These are phyloP conservation scores for Dryas octopetala DNA, from an alignment of 306 rosid species.

Conservation along the genomic window DNA sequence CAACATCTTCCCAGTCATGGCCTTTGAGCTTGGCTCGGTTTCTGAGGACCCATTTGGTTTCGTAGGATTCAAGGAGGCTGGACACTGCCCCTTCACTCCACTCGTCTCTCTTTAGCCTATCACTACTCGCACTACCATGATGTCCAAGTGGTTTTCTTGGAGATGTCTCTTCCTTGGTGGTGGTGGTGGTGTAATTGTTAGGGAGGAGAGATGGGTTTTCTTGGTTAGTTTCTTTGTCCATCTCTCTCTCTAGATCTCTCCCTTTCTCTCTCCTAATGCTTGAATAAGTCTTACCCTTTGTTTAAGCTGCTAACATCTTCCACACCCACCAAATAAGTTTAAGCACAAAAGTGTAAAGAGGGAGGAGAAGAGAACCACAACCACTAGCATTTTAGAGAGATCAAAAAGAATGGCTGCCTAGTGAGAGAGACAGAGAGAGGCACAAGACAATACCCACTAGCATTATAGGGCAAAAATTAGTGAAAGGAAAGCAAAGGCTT, in stretches of 20 bases:
- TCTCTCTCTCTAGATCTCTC: constrained; percentile 12
- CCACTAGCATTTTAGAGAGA: constrained; percentile 68
- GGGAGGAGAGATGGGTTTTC: constrained; percentile 52
- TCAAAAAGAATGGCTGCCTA: constrained; percentile 23
- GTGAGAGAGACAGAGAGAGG: constrained; percentile 15
- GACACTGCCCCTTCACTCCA: constrained; percentile 99
- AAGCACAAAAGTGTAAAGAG: constrained; percentile 33
- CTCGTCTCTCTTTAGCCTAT: constrained; percentile 84
- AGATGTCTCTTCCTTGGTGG: constrained; percentile 44
- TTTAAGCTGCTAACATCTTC: constrained; percentile 71
- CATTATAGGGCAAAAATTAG: neutral
- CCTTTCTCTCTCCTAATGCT: constrained; percentile 37
- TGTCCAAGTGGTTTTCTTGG: constrained; percentile 21
- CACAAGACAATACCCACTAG: constrained; percentile 1
- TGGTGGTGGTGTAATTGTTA: constrained; percentile 22
- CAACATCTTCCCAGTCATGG: constrained; percentile 96
- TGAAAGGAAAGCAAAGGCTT: neutral
- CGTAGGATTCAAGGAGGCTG: constrained; percentile 81
- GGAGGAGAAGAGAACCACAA: constrained; percentile 28
- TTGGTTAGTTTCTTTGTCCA: constrained; percentile 57
- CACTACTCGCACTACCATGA: constrained; percentile 12
- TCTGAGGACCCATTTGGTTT: constrained; percentile 78
- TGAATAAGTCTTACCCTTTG: constrained; percentile 27
- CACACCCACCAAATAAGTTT: constrained; percentile 6
- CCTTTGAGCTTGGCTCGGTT: constrained; percentile 95